Conservation (phyloP, 2,329 filamentous ascomycete genomes). For the Aspergillus pseudotamarii region DNA sequence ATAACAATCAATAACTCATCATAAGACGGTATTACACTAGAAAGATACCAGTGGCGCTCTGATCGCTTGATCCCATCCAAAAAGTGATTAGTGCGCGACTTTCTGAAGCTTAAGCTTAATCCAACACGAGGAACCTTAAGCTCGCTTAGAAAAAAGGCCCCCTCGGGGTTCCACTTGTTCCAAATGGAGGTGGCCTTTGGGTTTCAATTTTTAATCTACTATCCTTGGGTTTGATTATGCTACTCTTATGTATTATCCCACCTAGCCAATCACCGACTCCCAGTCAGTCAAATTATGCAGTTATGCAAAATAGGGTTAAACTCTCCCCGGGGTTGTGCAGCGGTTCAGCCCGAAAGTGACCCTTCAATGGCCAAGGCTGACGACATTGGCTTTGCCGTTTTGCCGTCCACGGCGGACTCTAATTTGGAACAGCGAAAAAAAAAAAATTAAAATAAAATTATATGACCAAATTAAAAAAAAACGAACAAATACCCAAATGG, state of each 20-base stretch:
- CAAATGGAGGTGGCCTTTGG: conserved; percentile 5
- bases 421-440: background rate
- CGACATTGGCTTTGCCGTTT: conserved; percentile 16
- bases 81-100: conserved; percentile 38
- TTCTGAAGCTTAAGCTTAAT: conserved; percentile 49
- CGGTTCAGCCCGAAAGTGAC: conserved; percentile 23
- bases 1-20: conserved; percentile 3
- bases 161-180: conserved; percentile 16
- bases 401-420: conserved; percentile 11
- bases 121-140: conserved; percentile 47
- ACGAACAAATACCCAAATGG: background rate
- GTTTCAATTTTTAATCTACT: conserved; percentile 5
- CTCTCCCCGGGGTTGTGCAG: conserved; percentile 18
- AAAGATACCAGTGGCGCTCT: conserved; percentile 34
- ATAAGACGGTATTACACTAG: conserved; percentile 19
- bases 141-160: conserved; percentile 34
- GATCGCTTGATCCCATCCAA: conserved; percentile 31
- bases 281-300: conserved; percentile 1
- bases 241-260: conserved; percentile 3
- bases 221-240: conserved; percentile 4
- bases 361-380: conserved; percentile 18
- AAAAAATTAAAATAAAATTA: background rate
- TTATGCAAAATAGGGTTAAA: conserved; percentile 17
- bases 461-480: background rate
- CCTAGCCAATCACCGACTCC: background rate